Evolutionary conservation across 495 filamentous ascomycete species (phyloP).

Genomic region (Talaromyces borbonicus): DNA sequence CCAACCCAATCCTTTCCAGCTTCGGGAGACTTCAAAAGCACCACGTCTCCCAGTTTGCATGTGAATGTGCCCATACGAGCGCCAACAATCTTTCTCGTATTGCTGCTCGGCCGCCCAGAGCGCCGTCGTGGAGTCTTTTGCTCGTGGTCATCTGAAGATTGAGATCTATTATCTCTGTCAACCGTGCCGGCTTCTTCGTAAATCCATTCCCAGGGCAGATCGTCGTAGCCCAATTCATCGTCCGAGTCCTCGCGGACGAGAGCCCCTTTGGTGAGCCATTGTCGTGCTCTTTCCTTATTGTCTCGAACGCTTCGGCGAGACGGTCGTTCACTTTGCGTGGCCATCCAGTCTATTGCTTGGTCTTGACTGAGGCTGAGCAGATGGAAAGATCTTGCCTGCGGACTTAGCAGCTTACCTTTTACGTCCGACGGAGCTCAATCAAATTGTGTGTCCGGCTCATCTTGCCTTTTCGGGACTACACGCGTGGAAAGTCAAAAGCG

Average conservation of each 20-base stretch:
- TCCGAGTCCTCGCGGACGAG: constrained; percentile 80
- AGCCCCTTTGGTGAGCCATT: constrained; percentile 54
- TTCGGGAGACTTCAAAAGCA: constrained; percentile 78
- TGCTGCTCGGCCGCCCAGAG: constrained; percentile 14
- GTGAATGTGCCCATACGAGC: constrained; percentile 81
- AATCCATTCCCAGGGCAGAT: constrained; percentile 90
- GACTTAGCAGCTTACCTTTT: not conserved
- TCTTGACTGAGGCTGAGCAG: too few relatives aligned
- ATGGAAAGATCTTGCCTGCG: not conserved
- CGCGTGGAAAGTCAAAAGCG: too few relatives aligned
- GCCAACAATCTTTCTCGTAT: constrained; percentile 52
- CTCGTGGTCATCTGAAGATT: constrained; percentile 24
- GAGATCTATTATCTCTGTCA: constrained; percentile 7
- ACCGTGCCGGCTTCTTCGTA: constrained; percentile 36
- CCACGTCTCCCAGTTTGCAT: constrained; percentile 69
- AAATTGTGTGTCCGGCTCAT: too few relatives aligned
- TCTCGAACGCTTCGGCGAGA: not conserved
- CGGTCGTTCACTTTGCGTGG: not conserved
- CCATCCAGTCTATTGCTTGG: constrained; percentile 2
- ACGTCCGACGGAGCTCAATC: too few relatives aligned
- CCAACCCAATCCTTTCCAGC: constrained; percentile 82
- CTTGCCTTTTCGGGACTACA: too few relatives aligned
- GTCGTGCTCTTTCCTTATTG: constrained; percentile 39
- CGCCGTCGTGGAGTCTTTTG: constrained; percentile 20
- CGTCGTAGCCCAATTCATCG: constrained; percentile 78